These are phyloP conservation scores for Butyriboletus loyo DNA, from an alignment of 768 basidiomycete species.

Conservation along the genomic window DNA sequence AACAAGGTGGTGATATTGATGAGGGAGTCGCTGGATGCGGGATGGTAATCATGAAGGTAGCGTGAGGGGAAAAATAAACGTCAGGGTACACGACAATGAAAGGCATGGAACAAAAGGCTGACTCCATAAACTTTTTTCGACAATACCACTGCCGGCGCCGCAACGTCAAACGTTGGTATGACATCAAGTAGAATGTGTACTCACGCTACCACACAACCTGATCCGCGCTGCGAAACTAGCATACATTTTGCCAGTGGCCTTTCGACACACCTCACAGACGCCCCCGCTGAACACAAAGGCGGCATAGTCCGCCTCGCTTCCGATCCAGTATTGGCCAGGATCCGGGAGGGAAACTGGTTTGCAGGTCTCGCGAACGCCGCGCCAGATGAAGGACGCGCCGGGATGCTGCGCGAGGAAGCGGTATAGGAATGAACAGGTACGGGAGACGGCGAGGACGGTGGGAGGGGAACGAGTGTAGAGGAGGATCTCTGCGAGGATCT, in stretches of 20 bases:
- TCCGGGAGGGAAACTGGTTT: conserved; percentile 38
- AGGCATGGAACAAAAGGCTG: background rate
- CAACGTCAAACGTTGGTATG: background rate
- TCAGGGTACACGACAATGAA: background rate
- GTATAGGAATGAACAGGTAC: conserved; percentile 55
- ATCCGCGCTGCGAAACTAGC: conserved; percentile 47
- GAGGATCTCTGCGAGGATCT: conserved; percentile 64
- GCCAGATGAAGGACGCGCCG: conserved; percentile 57
- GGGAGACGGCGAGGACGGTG: conserved; percentile 57
- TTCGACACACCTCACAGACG: conserved; percentile 53
- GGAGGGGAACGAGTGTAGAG: conserved; percentile 48
- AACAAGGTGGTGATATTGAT: background rate
- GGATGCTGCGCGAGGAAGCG: conserved; percentile 43
- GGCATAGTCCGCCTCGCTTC: conserved; percentile 57
- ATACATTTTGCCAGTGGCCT: conserved; percentile 37
- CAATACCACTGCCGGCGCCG: conserved; percentile 25
- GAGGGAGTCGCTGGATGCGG: conserved; percentile 12
- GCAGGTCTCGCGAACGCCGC: conserved; percentile 41
- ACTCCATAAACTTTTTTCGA: conserved; percentile 15
- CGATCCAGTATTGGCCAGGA: conserved; percentile 36
- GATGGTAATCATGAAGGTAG: background rate
- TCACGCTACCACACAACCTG: conserved; percentile 43
- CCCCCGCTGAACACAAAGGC: conserved; percentile 62
- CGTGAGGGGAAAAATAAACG: background rate
- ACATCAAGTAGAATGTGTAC: conserved; percentile 4